Evolutionary conservation across 306 rosid genomes (phyloP), one percentile per base, ranked within the genome.

Genomic region (Vigna trinervia): DNA sequence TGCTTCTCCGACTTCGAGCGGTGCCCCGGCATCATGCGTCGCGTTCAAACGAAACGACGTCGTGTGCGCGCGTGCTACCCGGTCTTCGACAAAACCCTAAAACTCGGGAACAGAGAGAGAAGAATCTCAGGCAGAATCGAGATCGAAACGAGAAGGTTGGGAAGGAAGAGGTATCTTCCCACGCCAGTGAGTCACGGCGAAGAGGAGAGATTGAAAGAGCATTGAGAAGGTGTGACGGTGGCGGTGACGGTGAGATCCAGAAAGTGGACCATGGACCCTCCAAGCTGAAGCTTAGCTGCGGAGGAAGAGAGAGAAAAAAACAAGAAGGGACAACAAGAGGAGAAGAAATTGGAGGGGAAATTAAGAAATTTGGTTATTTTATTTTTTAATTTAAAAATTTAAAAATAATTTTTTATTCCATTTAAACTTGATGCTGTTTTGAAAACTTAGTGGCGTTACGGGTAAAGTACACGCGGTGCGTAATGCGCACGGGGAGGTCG

Each of bases 1-100:
- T 65, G 90, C 83, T 89, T 96, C 86, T 88, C 99, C 71, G 98
- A 84, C 79, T 93, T 91, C 76, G 99, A 88, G 84, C 93, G 77
- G 80, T 81, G 84, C 15, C 78, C 85, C 75, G 97, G 92, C 99
- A 93, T 96, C 87, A 32, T 89, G 53, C 60, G 5, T 78, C 66
- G n/a, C 19, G n/a, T 5, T 19, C 43, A 81, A 64, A 65, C 5
- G 8, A 77, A 81, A 63, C 78, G 76, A 28, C 71, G 76, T 57
- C 34, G 34, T 71, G 75, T 20, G 26, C 13, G 28, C 22, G 23
- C 6, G 14, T 26, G 9, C 30, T 0, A 17, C 43, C 32, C 1
- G 22, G 7, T 28, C 39, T 23, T 12, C 10, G 0, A 12, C 43
- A 84, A 85, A 95, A 85, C 92, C 97, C 91, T 83, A 88, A 64